Base-by-base conservation (phyloP, 2,329 filamentous ascomycete species). In the Colletotrichum godetiae region DNA sequence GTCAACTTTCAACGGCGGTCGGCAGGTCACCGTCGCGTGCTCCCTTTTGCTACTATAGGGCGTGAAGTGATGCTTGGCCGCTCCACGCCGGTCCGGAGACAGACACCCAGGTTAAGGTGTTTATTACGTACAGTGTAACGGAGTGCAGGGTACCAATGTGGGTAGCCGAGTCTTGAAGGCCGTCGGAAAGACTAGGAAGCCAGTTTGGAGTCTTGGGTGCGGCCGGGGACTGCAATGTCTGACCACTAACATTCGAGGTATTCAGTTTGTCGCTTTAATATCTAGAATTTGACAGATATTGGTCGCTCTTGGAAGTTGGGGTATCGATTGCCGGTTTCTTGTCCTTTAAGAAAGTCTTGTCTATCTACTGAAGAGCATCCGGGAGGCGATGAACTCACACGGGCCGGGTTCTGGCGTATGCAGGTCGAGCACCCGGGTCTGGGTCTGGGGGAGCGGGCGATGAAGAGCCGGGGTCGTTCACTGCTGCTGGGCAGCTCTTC, bases 51-150 rank as follows among this genome's bases (percentile, higher is more conserved):
- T 22, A 49, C 10, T 2, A 2, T 10, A 73, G 66, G 59, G 66
- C 59, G 70, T 15, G 46, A 46, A 31, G 52, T 63, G 53, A 49
- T 49, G 19, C 42, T 31, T 68, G 33, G 13, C 24, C 63, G 31
- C 6, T 57, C 33, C 10, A 22, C 15, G 27, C 55, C 27, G 66
- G 56, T 33, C 33, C 19, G 15, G 19, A 13, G 57, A 72, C n/a
- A 33, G 37, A 35, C 15, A 46, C 19, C 53, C 66, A 46, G 22
- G 31, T 60, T 46, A 19, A 49, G 13, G 33, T 49, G 53, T 56
- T 12, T n/a, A 56, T 70, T 73, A 61, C 60, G 66, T 70, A 73
- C 60, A 57, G 33, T 37, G 55, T 35, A 57, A 60, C 55, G 27
- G n/a, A 46, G 19, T 46, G 29, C 70, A 70, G 29, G 67, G 70